phyloP scores from a whole-genome alignment of 2,329 filamentous ascomycete species.

The Monosporascus sp. region DNA sequence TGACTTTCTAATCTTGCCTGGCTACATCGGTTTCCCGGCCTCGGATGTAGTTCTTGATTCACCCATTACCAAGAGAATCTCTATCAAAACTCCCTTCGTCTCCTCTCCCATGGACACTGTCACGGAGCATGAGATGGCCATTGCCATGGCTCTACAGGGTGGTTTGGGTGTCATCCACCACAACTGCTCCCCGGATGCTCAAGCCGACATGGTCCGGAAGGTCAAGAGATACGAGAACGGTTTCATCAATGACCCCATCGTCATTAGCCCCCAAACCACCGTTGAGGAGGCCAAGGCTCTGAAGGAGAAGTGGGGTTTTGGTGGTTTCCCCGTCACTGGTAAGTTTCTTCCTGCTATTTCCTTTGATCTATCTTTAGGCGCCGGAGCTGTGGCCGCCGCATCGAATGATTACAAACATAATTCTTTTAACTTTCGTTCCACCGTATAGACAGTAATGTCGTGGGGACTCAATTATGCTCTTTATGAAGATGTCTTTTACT shows the following conservation, averaged over 20 bases:
- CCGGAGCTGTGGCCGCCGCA: conserved; percentile 14
- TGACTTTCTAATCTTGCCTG: conserved; percentile 93
- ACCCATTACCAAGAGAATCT: conserved; percentile 90
- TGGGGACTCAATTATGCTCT: conserved; percentile 67
- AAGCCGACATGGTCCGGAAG: conserved; percentile 98
- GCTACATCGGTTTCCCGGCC: conserved; percentile 97
- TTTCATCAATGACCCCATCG: conserved; percentile 94
- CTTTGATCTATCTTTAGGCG: conserved; percentile 1
- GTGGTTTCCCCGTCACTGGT: conserved; percentile 98
- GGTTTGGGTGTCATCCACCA: conserved; percentile 95
- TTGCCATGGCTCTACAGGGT: conserved; percentile 88
- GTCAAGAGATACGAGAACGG: conserved; percentile 99
- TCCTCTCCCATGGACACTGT: conserved; percentile 99
- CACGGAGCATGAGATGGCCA: conserved; percentile 99
- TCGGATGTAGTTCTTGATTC: conserved; percentile 84
- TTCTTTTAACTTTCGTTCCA: conserved; percentile 99
- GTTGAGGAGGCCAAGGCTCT: conserved; percentile 86
- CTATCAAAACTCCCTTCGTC: conserved; percentile 92
- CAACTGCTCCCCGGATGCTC: conserved; percentile 96
- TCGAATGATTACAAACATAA: conserved; percentile 75
- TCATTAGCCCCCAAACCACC: conserved; percentile 81
- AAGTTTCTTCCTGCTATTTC: conserved; percentile 36
- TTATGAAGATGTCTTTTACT: conserved; percentile 34
- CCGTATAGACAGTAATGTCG: conserved; percentile 84
- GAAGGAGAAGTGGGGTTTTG: conserved; percentile 98